Evolutionary conservation across 2,329 filamentous ascomycete species (phyloP).

Genomic region (Endoconidiophora polonica): DNA sequence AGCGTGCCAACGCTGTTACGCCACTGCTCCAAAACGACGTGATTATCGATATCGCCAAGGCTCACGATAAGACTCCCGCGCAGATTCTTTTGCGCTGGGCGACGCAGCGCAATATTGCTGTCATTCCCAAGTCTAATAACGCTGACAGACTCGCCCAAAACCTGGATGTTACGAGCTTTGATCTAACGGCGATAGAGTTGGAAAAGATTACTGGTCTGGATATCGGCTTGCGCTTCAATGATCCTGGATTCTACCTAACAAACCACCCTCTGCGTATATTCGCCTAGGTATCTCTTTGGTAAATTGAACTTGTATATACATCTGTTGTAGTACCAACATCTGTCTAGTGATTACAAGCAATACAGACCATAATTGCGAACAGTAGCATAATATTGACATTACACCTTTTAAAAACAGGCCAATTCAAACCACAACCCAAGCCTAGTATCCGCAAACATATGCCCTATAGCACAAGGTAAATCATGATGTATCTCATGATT

Average conservation of each 20-base stretch:
- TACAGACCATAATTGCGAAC: no score
- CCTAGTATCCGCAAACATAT: no score
- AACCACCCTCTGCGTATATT: constrained; percentile 36
- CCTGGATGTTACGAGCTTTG: constrained; percentile 48
- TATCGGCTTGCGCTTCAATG: constrained; percentile 55
- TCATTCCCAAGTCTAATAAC: constrained; percentile 62
- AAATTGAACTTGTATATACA: no score
- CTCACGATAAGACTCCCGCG: constrained; percentile 55
- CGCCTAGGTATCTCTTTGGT: constrained; percentile 19
- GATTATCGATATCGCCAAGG: constrained; percentile 48
- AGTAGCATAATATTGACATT: no score
- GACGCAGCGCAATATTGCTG: constrained; percentile 63
- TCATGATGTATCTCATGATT: no score
- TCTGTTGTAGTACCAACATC: no score
- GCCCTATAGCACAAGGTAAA: no score
- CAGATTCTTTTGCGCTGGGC: constrained; percentile 79
- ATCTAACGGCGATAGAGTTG: constrained; percentile 49
- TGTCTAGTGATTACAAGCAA: no score
- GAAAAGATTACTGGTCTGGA: constrained; percentile 49
- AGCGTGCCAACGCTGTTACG: constrained; percentile 42
- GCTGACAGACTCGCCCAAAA: constrained; percentile 42
- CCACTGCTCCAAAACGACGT: constrained; percentile 50
- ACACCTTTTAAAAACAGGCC: no score
- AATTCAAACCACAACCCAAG: no score
- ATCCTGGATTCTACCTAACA: constrained; percentile 29